These are phyloP conservation scores for Mucor indicus DNA, from an alignment of 371 early-diverging fungal species.

Conservation along the genomic window DNA sequence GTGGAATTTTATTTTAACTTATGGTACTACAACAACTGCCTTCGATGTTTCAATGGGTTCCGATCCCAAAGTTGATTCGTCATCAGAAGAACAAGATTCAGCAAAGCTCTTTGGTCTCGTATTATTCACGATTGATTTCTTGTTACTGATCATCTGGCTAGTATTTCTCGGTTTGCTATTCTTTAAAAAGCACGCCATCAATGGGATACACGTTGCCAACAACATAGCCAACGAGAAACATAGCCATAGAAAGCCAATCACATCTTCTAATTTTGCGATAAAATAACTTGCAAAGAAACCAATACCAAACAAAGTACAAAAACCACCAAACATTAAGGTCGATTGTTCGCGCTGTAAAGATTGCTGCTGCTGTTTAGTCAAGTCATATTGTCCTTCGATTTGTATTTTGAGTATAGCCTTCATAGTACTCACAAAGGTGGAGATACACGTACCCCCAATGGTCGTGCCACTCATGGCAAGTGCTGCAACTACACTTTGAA, in stretches of 20 bases:
- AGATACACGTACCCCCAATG: neutral
- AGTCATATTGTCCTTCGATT: neutral
- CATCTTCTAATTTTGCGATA: slow-evolving; percentile 2
- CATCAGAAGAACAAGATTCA: neutral
- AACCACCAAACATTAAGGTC: neutral
- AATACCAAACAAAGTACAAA: neutral
- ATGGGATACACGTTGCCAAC: neutral
- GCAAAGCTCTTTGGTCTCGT: neutral
- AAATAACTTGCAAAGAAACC: slow-evolving; percentile 9
- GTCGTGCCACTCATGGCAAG: slow-evolving; percentile 2
- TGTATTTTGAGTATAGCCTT: neutral
- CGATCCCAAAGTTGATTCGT: no score
- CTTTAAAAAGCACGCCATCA: neutral
- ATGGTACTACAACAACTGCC: no score
- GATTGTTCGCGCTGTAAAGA: neutral
- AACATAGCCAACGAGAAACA: slow-evolving; percentile 6
- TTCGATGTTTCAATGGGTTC: no score
- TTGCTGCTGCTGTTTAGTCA: neutral
- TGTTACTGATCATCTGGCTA: neutral
- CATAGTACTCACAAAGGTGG: neutral
- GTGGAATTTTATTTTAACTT: no score
- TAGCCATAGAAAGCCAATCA: slow-evolving; percentile 10
- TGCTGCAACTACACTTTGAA: slow-evolving; percentile 12
- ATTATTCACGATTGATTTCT: neutral
- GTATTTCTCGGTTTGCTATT: neutral